Base-by-base conservation (phyloP, 2,329 filamentous ascomycete genomes). In the Fusarium chaquense region DNA sequence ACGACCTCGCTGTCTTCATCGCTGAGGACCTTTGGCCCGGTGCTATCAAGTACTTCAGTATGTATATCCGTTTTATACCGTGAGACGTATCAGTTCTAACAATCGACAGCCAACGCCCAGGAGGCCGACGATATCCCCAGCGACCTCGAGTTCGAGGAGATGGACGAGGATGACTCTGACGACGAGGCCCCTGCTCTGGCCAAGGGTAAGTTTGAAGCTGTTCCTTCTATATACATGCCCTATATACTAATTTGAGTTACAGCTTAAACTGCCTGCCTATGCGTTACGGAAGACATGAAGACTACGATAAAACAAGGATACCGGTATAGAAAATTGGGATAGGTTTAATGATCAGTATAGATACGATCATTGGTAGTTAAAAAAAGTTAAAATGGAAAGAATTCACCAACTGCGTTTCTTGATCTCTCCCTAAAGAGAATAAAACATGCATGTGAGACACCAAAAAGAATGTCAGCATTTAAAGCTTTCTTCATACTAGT, bases 31-130 rank as follows among this genome's bases (percentile, higher is more conserved):
- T 98, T 54, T 98, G 91, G 90, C 92, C 93, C 49, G 89, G 90
- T 68, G 95, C 94, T 61, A 90, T 97, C 79, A 93, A 92, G 80
- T 97, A 96, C 83, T 98, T 96, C 83, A 92, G 93, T 96, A 84
- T 82, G 92, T 87, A 58, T 32, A n/a, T 24, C 26, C 26, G 26
- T 26, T 45, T 16, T 32, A 16, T 24, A 38, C 3, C 4, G 6
- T 35, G 7, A 8, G 12, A 18, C 3, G 43, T 38, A 3, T 11
- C 11, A 24, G 55, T 56, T 51, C 81, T 87, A 77, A 86, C 77
- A 57, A 16, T 2, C 20, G 32, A 55, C 51, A 80, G 78, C 74
- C 54, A 52, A 58, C 38, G 92, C 93, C 46, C 89, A 91, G 77
- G 91, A 93, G 74, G 83, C 87, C 58, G 89, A 90, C 52, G 86